Base-by-base conservation (phyloP, 2,329 filamentous ascomycete genomes). In the Penicillium sp. region DNA sequence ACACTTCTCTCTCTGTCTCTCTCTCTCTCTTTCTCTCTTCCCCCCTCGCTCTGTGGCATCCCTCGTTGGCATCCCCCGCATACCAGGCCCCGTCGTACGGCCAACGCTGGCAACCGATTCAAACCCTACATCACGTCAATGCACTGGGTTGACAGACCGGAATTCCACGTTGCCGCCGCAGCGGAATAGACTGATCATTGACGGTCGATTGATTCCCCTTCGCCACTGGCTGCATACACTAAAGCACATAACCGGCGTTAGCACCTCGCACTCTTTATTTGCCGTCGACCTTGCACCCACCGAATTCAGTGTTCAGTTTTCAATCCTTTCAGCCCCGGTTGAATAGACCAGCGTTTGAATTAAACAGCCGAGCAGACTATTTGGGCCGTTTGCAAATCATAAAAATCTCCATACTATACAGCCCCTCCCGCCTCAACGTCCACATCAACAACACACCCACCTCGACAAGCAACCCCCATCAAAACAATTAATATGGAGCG, bases 401-500 rank as follows among this genome's bases (percentile, higher is more conserved):
- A 40, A 7, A 24, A 15, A n/a, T n/a, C 26, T 8, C 9, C 20
- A 26, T 40, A 15, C 36, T 26, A 32, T 51, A 12, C 41, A 9
- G 34, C 21, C 34, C 15, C 10, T 24, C 23, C 7, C 13, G 27
- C 29, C 7, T 7, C 23, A 30, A 21, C 27, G 12, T n/a, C 13
- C 6, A 15, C 23, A 26, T 24, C 36, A 40, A n/a, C 18, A 8
- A 39, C 21, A 5, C 8, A 40, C 12, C 36, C 26, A 24, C 5
- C 13, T 3, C 36, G 5, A 13, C 18, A 21, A 37, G 13, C 18
- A 23, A 37, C 2, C 30, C 13, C 13, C n/a, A 40, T 29, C 20
- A 24, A 10, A 20, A 15, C 45, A 3, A 27, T 17, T 21, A 36
- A 44, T 3, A 63, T 63, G 61, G 61, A 63, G 32, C 58, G 52